Evolutionary conservation across 192 early-diverging fungal species (phyloP).

Genomic region (Backusella westeae): DNA sequence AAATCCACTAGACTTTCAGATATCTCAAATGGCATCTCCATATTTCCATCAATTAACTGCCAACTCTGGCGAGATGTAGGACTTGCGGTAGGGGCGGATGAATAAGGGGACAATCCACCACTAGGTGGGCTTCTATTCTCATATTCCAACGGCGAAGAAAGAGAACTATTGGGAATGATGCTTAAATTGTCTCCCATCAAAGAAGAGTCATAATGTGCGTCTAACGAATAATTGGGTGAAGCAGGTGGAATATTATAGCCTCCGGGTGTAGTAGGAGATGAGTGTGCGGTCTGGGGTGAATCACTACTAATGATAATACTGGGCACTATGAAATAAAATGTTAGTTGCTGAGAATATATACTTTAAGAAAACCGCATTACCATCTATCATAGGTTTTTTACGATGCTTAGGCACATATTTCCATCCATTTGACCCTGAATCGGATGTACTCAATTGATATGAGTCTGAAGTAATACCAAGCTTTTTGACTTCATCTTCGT

Average conservation of each 20-base stretch:
- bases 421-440: not conserved
- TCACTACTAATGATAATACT: slow-evolving; percentile 11
- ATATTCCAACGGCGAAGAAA: not conserved
- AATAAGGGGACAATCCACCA: slow-evolving; percentile 1
- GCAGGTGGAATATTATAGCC: not conserved
- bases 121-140: not conserved
- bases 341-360: too few species aligned
- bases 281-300: not conserved
- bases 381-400: not conserved
- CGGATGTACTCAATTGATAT: not conserved
- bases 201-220: not conserved
- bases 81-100: not conserved
- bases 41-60: slow-evolving; percentile 20
- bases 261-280: not conserved
- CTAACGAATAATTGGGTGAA: slow-evolving; percentile 11
- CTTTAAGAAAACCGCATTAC: not conserved
- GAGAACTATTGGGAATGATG: not conserved
- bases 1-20: slow-evolving; percentile 10
- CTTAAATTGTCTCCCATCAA: not conserved
- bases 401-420: not conserved
- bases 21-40: slow-evolving; percentile 10
- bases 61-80: slow-evolving; percentile 11
- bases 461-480: not conserved
- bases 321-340: slow-evolving; percentile 1
- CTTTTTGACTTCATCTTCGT: slow-evolving; percentile 32